Percentiles rank a stretch among this genome's conserved stretches.
Conservation (phyloP, 2,329 filamentous ascomycete genomes). For the Fusarium caatingaense region DNA sequence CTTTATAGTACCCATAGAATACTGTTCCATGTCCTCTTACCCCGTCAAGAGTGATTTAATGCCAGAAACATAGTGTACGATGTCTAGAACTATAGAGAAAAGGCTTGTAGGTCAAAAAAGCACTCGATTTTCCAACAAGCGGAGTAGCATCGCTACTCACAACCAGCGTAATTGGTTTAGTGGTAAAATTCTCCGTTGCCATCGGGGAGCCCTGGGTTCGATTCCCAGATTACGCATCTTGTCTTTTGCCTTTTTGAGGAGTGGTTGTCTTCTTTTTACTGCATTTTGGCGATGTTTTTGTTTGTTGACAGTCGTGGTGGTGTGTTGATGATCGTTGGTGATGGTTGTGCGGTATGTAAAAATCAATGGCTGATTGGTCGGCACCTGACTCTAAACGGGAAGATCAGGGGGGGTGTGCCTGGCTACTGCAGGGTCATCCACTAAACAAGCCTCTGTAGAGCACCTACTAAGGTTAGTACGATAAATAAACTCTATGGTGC, state of each 20-base stretch:
- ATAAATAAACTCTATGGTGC: conserved; percentile 15
- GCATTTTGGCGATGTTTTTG: neutral
- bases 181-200: conserved; percentile 36
- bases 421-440: conserved; percentile 26
- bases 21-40: neutral
- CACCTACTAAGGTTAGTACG: neutral
- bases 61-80: no score
- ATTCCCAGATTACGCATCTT: conserved; percentile 28
- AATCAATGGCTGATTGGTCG: conserved; percentile 15
- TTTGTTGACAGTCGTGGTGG: neutral
- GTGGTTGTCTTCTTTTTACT: neutral
- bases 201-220: conserved; percentile 32
- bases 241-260: neutral
- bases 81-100: no score
- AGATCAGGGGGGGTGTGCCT: conserved; percentile 22
- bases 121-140: neutral
- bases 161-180: conserved; percentile 30
- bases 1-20: neutral
- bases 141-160: neutral
- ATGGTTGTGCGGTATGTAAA: conserved; percentile 22
- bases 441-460: conserved; percentile 4
- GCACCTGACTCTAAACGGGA: neutral
- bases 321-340: neutral
- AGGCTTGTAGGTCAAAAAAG: neutral
- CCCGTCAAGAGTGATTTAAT: neutral